Conservation (phyloP, 2,329 filamentous ascomycete genomes). For the Immersiporthe knoxdaviesiana region DNA sequence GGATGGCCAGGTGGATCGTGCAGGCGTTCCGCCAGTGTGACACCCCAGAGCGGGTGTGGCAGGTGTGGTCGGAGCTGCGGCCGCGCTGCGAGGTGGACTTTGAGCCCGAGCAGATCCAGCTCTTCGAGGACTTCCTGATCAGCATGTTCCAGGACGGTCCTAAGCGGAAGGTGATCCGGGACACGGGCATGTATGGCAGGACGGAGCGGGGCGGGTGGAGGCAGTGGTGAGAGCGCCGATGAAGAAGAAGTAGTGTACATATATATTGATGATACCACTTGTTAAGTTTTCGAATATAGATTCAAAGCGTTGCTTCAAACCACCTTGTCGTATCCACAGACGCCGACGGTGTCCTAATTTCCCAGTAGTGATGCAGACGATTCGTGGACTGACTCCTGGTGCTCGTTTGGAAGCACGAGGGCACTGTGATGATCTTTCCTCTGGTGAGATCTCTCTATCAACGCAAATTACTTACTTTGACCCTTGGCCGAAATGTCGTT, state of each 20-base stretch:
- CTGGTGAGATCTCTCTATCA: not conserved
- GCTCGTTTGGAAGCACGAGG: not conserved
- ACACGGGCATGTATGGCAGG: conserved; percentile 27
- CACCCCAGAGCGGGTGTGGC: conserved; percentile 53
- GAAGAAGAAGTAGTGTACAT: conserved; percentile 1
- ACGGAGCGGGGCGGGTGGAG: not conserved
- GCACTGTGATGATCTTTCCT: not conserved
- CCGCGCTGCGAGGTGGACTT: conserved; percentile 50
- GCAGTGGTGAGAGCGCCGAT: not conserved
- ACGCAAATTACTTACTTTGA: not conserved
- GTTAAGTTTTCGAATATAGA: conserved; percentile 7
- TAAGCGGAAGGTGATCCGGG: conserved; percentile 29
- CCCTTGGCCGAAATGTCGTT: not conserved
- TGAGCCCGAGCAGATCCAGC: conserved; percentile 36
- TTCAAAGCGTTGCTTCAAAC: not conserved
- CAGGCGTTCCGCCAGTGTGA: conserved; percentile 66
- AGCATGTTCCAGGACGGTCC: conserved; percentile 47
- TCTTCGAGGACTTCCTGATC: conserved; percentile 49
- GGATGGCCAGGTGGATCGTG: conserved; percentile 65
- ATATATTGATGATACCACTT: conserved; percentile 30
- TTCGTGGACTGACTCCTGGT: not conserved
- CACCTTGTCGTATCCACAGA: not conserved
- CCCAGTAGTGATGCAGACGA: not conserved
- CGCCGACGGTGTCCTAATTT: not conserved
- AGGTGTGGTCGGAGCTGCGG: conserved; percentile 56